Base-by-base conservation (phyloP, 2,329 filamentous ascomycete species). In the Botrytis cinerea region DNA sequence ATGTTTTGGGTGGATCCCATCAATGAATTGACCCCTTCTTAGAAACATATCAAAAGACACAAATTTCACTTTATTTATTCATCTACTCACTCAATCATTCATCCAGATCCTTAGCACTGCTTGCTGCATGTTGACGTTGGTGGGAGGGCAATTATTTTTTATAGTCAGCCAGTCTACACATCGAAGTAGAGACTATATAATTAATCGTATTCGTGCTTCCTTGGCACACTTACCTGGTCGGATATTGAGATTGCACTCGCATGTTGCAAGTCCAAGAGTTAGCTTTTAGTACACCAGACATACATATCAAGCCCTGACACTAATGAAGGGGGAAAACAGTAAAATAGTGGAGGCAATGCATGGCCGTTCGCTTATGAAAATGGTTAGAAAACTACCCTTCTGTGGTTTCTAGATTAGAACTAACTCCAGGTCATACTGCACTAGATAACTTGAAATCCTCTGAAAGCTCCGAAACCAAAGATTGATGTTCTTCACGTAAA, bases 21-120 rank as follows among this genome's bases (percentile, higher is more conserved):
- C 18, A 46, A 64, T 16, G 62, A 64, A 64, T 22, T 25, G 18
- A 35, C 32, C 40, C 43, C 43, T n/a, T 46, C 18, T 14, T 45
- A 25, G 60, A 62, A 40, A 43, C 40, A 62, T 62, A n/a, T 40
- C 59, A 61, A 61, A 61, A 61, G 28, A 60, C n/a, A 28, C 51
- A 54, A 54, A n/a, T 54, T 18, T 54, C 28, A 28, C n/a, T 54
- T 28, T 54, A 18, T 28, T 28, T 18, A 7, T 28, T 54, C 51
- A 28, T 16, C n/a, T 14, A 16, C n/a, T 54, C n/a, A 14, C 20
- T 38, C 59, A 25, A 5, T 25, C 32, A 40, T 25, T 38, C 9
- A 35, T 35, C 20, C 8, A 35, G 22, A 16, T 35, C 57, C n/a
- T 28, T 28, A 18, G 18, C 16, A 54, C 51, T 54, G 48, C 48